Conservation (phyloP, 306 rosid species). For the Echinosophora koreensis region DNA sequence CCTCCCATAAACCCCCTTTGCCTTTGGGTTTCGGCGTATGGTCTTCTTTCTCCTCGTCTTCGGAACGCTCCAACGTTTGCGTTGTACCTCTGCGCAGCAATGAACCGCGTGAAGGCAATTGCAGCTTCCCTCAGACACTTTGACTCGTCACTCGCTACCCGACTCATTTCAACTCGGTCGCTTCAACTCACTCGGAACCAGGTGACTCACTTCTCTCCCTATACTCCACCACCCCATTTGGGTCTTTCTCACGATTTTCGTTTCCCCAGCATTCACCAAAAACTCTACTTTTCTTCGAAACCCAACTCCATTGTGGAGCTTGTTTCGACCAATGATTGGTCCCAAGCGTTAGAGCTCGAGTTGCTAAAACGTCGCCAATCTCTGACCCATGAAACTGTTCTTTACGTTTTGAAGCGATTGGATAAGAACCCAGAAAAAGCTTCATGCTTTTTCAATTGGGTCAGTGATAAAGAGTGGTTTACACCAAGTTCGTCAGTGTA, state of each 20-base stretch:
- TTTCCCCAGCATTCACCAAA: constrained; percentile 50
- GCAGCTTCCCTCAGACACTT: constrained; percentile 56
- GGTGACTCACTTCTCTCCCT: constrained; percentile 62
- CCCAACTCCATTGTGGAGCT: constrained; percentile 69
- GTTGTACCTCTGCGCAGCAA: constrained; percentile 39
- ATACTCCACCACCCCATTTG: constrained; percentile 43
- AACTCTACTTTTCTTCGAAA: constrained; percentile 62
- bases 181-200: constrained; percentile 43
- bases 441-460: constrained; percentile 78
- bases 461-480: constrained; percentile 60
- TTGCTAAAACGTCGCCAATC: constrained; percentile 53
- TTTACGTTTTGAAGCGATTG: constrained; percentile 74
- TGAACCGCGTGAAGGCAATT: constrained; percentile 67
- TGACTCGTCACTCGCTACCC: constrained; percentile 55
- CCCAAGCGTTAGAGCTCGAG: constrained; percentile 63
- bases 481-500: constrained; percentile 67
- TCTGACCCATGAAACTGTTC: constrained; percentile 70
- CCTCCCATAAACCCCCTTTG: constrained; percentile 31
- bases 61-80: neutral
- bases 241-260: constrained; percentile 36
- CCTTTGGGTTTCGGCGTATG: neutral
- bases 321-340: constrained; percentile 71
- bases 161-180: constrained; percentile 49
- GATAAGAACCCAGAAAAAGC: constrained; percentile 72
- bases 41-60: neutral